Evolutionary conservation across 345 rosid genomes (phyloP), one percentile per base, ranked within the genome.

Genomic region (Mercurialis annua): DNA sequence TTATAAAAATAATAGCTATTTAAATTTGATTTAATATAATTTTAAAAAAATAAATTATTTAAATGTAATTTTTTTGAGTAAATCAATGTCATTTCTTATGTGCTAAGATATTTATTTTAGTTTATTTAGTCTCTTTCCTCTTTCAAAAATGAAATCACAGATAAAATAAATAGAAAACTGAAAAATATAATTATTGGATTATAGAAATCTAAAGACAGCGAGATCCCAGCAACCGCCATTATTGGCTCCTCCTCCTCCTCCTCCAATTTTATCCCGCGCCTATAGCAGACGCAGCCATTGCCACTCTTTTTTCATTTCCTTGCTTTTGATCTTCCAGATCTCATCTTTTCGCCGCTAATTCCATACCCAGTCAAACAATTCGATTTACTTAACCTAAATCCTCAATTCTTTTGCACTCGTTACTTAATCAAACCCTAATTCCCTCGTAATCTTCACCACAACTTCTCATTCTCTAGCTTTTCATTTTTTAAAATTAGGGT

Each of bases 401-500:
- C 33, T 20, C 33, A 16, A 1, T 58, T 20, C 18, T 54, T 54
- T 16, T 52, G 23, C 1, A 8, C 14, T 9, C 44, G 5, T 9
- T 9, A 40, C 44, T 9, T 7, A 40, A 23, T 51, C 55, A 14
- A 12, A 24, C 31, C 33, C 27, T 11, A n/a, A n/a, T 30, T 30
- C 61, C 2, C 44, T 60, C 26, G 30, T 6, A 42, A 20, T 60
- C 34, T 16, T 60, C 1, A 42, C 16, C 33, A 23, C 20, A 4
- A 23, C 14, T 24, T 53, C 31, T 59, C 16, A 23, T 62, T 44
- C 11, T 6, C 17, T 52, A 3, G 10, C 14, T 40, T 40, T 2
- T 2, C 1, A 7, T 40, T 9, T 40, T 10, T 40, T 40, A 9
- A 40, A 27, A 51, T 15, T 69, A 66, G 75, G 81, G 65, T 76